Evolutionary conservation across 2,329 filamentous ascomycete genomes (phyloP).

Genomic region (Diaporthe sp.): DNA sequence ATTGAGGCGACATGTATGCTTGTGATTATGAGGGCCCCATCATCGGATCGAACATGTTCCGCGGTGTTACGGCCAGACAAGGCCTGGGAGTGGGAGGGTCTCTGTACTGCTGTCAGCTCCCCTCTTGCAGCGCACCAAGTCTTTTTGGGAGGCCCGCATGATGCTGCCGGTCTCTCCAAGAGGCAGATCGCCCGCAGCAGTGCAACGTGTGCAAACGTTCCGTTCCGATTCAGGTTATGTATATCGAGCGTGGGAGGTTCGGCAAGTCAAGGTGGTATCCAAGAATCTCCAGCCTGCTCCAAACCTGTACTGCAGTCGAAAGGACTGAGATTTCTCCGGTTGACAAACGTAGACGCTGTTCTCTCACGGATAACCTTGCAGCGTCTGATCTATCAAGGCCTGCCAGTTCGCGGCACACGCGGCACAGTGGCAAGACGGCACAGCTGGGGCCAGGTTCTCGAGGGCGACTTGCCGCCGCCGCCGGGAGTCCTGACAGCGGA

Average conservation of each 20-base stretch:
- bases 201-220: constrained; percentile 12
- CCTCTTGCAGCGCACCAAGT: constrained; percentile 22
- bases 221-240: constrained; percentile 22
- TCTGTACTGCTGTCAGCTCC: constrained; percentile 19
- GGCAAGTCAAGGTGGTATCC: background rate
- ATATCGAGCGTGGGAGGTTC: background rate
- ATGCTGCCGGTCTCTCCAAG: constrained; percentile 4
- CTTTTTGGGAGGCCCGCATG: constrained; percentile 33
- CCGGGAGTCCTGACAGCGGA: constrained; percentile 27
- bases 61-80: background rate
- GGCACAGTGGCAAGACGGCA: constrained; percentile 26
- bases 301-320: background rate
- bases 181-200: constrained; percentile 4
- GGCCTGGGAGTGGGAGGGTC: background rate
- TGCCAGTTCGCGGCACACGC: constrained; percentile 10
- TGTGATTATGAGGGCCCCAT: background rate
- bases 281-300: background rate
- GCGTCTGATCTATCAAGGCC: background rate
- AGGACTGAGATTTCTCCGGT: background rate
- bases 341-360: background rate
- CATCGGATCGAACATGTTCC: constrained; percentile 21
- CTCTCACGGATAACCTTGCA: background rate
- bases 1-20: background rate
- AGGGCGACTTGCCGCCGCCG: constrained; percentile 11
- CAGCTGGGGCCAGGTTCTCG: background rate